Evolutionary conservation across 352 stramenopile species (phyloP).

Genomic region (Pilasporangium apinafurcum): DNA sequence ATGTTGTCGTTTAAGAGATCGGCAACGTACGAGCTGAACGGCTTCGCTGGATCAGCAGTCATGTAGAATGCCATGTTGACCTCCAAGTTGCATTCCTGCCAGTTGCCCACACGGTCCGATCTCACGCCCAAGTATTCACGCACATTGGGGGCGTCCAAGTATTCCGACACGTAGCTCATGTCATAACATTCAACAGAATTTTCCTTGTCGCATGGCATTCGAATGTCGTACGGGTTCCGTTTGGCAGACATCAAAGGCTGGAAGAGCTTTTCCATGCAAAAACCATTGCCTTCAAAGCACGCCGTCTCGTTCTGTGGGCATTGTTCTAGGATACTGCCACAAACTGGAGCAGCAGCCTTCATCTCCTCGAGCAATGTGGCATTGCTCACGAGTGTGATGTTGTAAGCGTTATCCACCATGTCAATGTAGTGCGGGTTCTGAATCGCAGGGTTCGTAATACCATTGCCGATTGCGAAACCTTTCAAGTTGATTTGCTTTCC

Average conservation of each 20-base stretch:
- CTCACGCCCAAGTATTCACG: conserved; percentile 10
- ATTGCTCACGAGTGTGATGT: conserved; percentile 52
- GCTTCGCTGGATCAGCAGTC: conserved; percentile 82
- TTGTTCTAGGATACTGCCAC: conserved; percentile 21
- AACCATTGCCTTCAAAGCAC: conserved; percentile 28
- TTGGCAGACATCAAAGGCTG: conserved; percentile 26
- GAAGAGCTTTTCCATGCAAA: conserved; percentile 31
- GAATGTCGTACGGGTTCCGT: conserved; percentile 65
- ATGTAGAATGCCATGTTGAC: conserved; percentile 78
- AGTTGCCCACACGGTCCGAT: conserved; percentile 20
- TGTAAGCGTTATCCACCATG: conserved; percentile 70
- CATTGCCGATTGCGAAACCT: conserved; percentile 58
- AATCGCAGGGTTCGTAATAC: conserved; percentile 35
- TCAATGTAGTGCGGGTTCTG: conserved; percentile 42
- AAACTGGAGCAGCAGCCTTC: conserved; percentile 21
- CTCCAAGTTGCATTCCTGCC: conserved; percentile 82
- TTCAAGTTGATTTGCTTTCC: conserved; percentile 39
- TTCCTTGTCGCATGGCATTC: conserved; percentile 16
- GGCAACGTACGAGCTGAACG: conserved; percentile 60
- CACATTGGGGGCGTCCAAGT: conserved; percentile 30
- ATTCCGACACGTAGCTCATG: conserved; percentile 15
- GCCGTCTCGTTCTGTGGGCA: conserved; percentile 1
- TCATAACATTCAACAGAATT: conserved; percentile 18
- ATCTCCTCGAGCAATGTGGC: conserved; percentile 20
- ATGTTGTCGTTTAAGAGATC: conserved; percentile 56